Base-by-base conservation (phyloP, 2,329 filamentous ascomycete genomes). In the Epichloe scottii region DNA sequence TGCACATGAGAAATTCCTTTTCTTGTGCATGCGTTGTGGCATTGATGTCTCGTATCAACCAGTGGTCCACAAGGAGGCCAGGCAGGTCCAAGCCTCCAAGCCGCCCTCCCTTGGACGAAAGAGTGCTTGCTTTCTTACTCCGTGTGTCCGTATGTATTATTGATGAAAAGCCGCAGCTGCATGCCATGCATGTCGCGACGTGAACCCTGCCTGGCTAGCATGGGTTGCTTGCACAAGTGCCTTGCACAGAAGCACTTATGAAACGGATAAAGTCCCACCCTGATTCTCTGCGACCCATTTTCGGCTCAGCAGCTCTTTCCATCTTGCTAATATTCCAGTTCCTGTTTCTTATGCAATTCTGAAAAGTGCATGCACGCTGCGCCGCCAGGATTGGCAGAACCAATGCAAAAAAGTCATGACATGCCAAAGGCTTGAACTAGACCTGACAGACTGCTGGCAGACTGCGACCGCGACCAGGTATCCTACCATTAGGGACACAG, bases 121-220 rank as follows among this genome's bases (percentile, higher is more conserved):
- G 38, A 17, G 38, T 40, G 39, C 23, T 33, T 34, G 26, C 26
- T 26, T 8, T 8, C 26, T 8, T 26, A 26, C 26, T 26, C 26
- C 26, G 7, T 26, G 26, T 26, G 26, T 26, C 26, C 26, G 26
- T 26, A 12, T 39, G n/a, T 11, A 12, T 39, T n/a, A 39, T 39
- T 39, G n/a, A 48, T 34, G 17, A 19, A 49, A 42, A n/a, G n/a
- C 42, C 39, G 21, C 39, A 35, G 46, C 40, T 44, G 11, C 21
- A 53, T 50, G 48, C 17, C 21, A 53, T 50, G 48, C 48, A 48
- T 34, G 51, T 49, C 44, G 51, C 30, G 34, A 48, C 51, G 48
- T 48, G 37, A 50, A 41, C 51, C 47, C 23, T 42, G 35, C 23
- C 38, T 37, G 12, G 49, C 30, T n/a, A 14, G 43, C 43, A 21